A percentile compares a stretch with the other conserved stretches of the same genome.
Conservation (phyloP, 192 early-diverging fungal genomes). For the Linnemannia zychae region DNA sequence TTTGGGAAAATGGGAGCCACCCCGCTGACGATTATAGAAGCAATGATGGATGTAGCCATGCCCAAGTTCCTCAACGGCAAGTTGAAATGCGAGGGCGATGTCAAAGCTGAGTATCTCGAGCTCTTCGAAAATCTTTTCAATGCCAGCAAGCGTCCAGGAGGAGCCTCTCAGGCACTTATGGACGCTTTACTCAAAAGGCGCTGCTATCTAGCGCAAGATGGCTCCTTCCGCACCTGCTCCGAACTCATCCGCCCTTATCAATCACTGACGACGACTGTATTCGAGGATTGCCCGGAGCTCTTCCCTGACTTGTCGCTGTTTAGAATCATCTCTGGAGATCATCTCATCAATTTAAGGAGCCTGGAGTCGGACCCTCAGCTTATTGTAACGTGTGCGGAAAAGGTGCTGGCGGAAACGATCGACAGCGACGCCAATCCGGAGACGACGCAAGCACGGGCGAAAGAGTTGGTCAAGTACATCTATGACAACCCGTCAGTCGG, state of each 20-base stretch:
- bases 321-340: too few species aligned
- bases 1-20: constrained; percentile 8
- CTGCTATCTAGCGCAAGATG: constrained; percentile 7
- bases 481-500: neutral
- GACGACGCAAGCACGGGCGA: neutral
- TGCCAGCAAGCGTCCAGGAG: neutral
- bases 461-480: constrained; percentile 10
- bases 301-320: neutral
- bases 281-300: neutral
- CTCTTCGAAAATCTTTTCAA: neutral
- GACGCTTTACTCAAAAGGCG: neutral
- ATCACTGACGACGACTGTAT: neutral
- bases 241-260: neutral
- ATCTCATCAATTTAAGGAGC: neutral
- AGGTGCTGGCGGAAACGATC: neutral
- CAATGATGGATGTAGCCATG: neutral
- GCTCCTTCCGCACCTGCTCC: neutral
- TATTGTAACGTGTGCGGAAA: constrained; percentile 8
- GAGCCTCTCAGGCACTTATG: neutral
- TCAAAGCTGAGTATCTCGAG: neutral
- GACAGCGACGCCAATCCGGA: neutral
- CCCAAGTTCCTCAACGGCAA: constrained; percentile 1
- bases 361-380: neutral
- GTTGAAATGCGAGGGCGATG: neutral
- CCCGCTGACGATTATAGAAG: neutral